Evolutionary conservation across 345 rosid species (phyloP), one percentile per base, ranked within the genome.

Genomic region (Triadica sebifera): DNA sequence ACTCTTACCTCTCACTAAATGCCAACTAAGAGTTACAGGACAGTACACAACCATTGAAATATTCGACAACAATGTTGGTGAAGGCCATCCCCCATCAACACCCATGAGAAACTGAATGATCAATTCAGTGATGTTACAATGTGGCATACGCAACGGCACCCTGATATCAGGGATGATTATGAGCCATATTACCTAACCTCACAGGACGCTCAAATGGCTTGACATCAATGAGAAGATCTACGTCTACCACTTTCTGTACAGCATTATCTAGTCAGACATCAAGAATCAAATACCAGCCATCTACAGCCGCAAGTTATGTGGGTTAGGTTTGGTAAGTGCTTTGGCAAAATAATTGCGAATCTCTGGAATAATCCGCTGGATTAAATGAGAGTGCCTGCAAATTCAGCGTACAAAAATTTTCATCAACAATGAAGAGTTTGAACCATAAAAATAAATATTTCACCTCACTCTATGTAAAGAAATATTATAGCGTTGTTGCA

Each of bases 321-420:
- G 87, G 83, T 88, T 85, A 85, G 88, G 82, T 82, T 85, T 91
- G 68, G 89, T 78, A 71, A 90, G 89, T 71, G 91, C 89, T 79
- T 86, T 91, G 63, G 84, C 78, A 74, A 93, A 93, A 81, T 91
- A 91, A 83, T 81, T 84, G 67, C 86, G 89, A 73, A 93, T 91
- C 86, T 93, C 97, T 0, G 93, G 98, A 71, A 89, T 67, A 53
- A 89, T 91, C 2, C 88, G 79, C 80, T 89, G 91, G 82, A 91
- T 86, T 79, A 91, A 84, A 76, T 91, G 86, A 64, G 83, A 80
- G 65, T 86, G 93, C 86, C 86, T 84, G 86, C 79, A 75, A 75
- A 47, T 46, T 38, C 56, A 41, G 12, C 56, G 39, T 10, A 3
- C 20, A 59, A 41, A 67, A 19, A 64, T 6, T 25, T 66, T 38